These are phyloP conservation scores for Coffea humblotiana DNA, from an alignment of 305 asterid genomes.

Conservation along the genomic window DNA sequence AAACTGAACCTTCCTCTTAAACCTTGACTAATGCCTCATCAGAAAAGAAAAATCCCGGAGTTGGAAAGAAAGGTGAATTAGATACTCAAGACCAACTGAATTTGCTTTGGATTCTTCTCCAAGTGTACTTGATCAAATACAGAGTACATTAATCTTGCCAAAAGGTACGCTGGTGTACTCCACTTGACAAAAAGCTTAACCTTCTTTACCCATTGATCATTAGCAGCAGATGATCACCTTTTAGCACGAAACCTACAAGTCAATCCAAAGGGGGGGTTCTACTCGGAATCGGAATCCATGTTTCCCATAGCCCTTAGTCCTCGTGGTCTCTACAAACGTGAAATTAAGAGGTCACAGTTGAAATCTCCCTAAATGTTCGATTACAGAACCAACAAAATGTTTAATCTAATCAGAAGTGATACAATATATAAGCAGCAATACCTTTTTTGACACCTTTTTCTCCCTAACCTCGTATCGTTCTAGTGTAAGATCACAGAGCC, in stretches of 20 bases:
- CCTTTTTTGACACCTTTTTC: conserved; percentile 95
- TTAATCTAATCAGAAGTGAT: not conserved
- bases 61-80: not conserved
- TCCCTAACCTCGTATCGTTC: conserved; percentile 93
- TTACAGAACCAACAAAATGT: not conserved
- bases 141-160: not conserved
- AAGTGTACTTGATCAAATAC: not conserved
- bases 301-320: conserved; percentile 95
- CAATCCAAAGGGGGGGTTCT: conserved; percentile 2
- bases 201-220: not conserved
- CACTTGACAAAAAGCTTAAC: not conserved
- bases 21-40: not conserved
- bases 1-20: too few relatives aligned
- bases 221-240: not conserved
- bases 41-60: not conserved
- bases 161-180: not conserved
- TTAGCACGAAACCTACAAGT: not conserved
- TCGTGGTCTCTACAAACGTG: conserved; percentile 67
- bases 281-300: conserved; percentile 89
- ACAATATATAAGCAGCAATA: conserved; percentile 14
- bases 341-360: not conserved
- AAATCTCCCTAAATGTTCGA: not conserved
- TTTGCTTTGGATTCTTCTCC: not conserved
- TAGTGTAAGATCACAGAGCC: conserved; percentile 87
- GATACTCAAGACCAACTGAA: not conserved